Evolutionary conservation across 441 rosid genomes (phyloP).

Genomic region (Macaranga tanarius): DNA sequence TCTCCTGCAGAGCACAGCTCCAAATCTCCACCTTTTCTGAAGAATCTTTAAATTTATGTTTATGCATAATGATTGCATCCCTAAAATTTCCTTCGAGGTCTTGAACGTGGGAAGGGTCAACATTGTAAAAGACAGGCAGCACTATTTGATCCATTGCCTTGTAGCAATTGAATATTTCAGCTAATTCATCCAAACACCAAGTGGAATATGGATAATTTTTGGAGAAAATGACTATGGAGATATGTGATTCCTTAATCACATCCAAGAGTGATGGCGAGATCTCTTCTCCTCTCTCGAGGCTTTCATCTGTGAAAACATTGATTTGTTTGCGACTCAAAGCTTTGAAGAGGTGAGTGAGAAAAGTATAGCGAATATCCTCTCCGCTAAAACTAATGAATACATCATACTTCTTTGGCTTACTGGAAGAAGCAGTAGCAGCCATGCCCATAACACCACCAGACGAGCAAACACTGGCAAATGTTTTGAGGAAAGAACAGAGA

Average conservation of each 20-base stretch:
- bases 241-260: slow-evolving; percentile 16
- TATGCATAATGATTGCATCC: not conserved
- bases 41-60: not conserved
- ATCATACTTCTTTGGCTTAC: not conserved
- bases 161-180: not conserved
- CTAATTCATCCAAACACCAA: too few relatives aligned
- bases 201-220: too few relatives aligned
- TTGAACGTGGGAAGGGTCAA: slow-evolving; percentile 27
- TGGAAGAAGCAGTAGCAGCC: not conserved
- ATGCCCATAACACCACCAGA: too few relatives aligned
- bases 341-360: not conserved
- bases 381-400: slow-evolving; percentile 11
- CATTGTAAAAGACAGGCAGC: slow-evolving; percentile 18
- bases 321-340: not conserved
- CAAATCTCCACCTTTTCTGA: not conserved
- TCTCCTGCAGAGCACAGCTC: not conserved
- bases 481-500: too few relatives aligned
- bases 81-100: slow-evolving; percentile 22
- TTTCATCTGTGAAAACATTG: not conserved
- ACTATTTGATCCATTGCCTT: slow-evolving; percentile 6
- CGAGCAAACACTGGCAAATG: too few relatives aligned
- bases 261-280: not conserved
- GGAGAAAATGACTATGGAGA: slow-evolving; percentile 27
- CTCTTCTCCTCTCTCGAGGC: not conserved
- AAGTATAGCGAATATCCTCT: not conserved